These are phyloP conservation scores for Rosa persica DNA, from an alignment of 306 rosid species.

Conservation along the genomic window DNA sequence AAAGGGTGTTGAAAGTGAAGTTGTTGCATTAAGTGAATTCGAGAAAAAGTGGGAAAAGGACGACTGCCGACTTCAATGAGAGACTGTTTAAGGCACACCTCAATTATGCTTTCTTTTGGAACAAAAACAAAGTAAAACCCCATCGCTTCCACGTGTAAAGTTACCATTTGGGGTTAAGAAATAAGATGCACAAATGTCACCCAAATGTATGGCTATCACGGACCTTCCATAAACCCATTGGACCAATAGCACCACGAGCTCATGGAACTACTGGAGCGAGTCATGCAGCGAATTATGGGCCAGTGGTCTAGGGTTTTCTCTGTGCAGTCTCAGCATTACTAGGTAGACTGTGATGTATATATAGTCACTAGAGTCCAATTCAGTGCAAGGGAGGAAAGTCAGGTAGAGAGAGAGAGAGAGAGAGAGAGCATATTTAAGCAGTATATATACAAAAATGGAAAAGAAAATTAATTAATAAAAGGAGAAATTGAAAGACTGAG, in stretches of 20 bases:
- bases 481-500: neutral
- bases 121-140: neutral
- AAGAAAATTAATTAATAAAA: neutral
- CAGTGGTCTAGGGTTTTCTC: constrained; percentile 10
- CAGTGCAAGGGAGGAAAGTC: constrained; percentile 12
- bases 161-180: neutral
- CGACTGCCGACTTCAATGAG: constrained; percentile 20
- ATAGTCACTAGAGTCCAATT: constrained; percentile 22
- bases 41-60: neutral
- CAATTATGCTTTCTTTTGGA: neutral
- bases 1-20: neutral
- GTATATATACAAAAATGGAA: neutral
- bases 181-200: neutral
- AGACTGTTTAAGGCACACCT: neutral
- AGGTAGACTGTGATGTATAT: constrained; percentile 2
- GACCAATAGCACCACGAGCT: neutral
- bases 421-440: neutral
- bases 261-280: neutral
- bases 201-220: neutral
- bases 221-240: neutral
- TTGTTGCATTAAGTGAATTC: neutral
- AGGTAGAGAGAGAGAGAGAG: constrained; percentile 12
- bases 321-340: neutral
- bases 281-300: neutral
- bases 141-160: neutral